These are phyloP conservation scores for Malus hybrid DNA, from an alignment of 331 rosid species.

Conservation along the genomic window DNA sequence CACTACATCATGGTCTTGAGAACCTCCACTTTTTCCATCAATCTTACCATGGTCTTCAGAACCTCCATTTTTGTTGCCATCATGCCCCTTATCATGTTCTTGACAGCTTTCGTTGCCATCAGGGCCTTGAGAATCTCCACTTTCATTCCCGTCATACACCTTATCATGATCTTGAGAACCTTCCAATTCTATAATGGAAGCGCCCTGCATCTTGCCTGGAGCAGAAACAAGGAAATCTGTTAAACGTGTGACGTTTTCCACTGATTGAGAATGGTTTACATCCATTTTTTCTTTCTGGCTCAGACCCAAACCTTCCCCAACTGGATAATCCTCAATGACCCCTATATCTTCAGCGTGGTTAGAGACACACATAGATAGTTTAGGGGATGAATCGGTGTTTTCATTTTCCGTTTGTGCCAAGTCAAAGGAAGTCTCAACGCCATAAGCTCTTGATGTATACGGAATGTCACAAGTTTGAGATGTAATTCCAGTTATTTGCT, in stretches of 20 bases:
- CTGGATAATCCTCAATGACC: constrained; percentile 29
- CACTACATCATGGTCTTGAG: not conserved
- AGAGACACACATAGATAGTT: constrained; percentile 17
- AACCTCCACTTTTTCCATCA: not conserved
- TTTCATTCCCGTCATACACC: too few species aligned
- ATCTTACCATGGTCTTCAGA: not conserved
- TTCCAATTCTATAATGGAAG: constrained; percentile 9
- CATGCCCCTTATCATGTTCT: not conserved
- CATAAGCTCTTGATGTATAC: constrained; percentile 30
- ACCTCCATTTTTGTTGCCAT: not conserved
- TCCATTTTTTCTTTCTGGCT: constrained; percentile 26
- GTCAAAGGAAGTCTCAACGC: constrained; percentile 24
- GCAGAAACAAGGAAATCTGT: constrained; percentile 30
- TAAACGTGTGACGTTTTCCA: constrained; percentile 21
- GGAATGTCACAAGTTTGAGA: constrained; percentile 49
- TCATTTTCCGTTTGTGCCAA: constrained; percentile 27
- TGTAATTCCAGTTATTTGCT: constrained; percentile 41
- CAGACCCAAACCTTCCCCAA: constrained; percentile 28
- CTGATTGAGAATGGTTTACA: constrained; percentile 13
- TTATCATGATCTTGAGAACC: constrained; percentile 3
- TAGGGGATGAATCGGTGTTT: constrained; percentile 26
- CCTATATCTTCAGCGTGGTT: constrained; percentile 44
- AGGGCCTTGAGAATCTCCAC: too few species aligned
- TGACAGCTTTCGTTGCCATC: not conserved
- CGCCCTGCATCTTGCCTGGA: constrained; percentile 1